Percentiles rank a stretch among this genome's conserved stretches.
Conservation (phyloP, 2,329 filamentous ascomycete species). For the Verticillium tricorpus region DNA sequence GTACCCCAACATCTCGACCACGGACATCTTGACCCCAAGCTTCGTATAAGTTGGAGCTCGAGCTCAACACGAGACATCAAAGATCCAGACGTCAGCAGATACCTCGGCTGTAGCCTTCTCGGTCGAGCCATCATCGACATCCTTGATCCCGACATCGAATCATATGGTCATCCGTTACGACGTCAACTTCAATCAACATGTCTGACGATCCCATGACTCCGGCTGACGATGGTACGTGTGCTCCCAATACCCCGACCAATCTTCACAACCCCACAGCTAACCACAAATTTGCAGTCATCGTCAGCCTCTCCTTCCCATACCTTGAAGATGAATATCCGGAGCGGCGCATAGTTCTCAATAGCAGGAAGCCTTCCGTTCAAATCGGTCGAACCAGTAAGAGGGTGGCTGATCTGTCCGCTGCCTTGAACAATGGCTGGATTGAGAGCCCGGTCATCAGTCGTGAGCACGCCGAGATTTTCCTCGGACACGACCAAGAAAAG, state of each 20-base stretch:
- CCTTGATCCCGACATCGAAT: background rate
- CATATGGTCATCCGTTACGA: background rate
- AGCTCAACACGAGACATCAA: background rate
- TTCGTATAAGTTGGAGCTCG: background rate
- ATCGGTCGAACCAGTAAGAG: slow-evolving; percentile 43
- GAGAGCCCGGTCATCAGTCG: slow-evolving; percentile 70
- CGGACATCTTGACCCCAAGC: background rate
- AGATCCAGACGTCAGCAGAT: background rate
- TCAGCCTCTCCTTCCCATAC: background rate
- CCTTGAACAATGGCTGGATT: slow-evolving; percentile 58
- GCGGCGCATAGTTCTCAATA: slow-evolving; percentile 23
- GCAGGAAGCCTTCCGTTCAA: slow-evolving; percentile 19
- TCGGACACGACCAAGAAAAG: slow-evolving; percentile 26
- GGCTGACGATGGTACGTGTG: slow-evolving; percentile 7
- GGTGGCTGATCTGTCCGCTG: slow-evolving; percentile 25
- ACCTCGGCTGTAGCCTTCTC: background rate
- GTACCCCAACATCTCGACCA: background rate
- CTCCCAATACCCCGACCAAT: background rate
- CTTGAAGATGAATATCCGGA: slow-evolving; percentile 7
- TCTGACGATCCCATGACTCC: slow-evolving; percentile 2
- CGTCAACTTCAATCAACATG: slow-evolving; percentile 3
- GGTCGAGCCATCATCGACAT: background rate
- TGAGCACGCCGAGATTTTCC: slow-evolving; percentile 53
- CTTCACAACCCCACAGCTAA: background rate
- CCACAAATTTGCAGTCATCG: background rate